Percentiles rank a stretch among this genome's conserved stretches.
phyloP scores from a whole-genome alignment of 306 rosid genomes.

The Canavalia ensiformis region DNA sequence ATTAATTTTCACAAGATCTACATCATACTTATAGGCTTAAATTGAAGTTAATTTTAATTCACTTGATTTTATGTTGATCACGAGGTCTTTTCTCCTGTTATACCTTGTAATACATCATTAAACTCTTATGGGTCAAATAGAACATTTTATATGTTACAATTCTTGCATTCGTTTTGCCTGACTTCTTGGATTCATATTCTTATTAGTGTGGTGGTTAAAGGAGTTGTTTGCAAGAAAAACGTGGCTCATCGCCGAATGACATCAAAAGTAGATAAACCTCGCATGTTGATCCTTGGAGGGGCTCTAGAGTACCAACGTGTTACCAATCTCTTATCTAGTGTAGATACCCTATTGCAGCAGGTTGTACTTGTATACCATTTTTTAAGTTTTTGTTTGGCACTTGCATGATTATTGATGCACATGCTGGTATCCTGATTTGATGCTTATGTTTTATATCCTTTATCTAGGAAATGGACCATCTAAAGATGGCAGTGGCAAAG shows the following conservation, averaged over 20 bases:
- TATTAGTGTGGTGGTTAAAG: conserved; percentile 84
- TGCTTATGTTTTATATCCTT: conserved; percentile 37
- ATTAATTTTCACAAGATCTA: conserved; percentile 26
- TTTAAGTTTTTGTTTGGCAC: conserved; percentile 24
- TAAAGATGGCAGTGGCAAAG: conserved; percentile 99
- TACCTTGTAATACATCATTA: conserved; percentile 15
- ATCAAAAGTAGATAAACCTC: conserved; percentile 80
- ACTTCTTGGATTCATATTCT: conserved; percentile 48
- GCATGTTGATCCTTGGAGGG: conserved; percentile 89
- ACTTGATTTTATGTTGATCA: conserved; percentile 34
- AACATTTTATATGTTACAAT: conserved; percentile 39
- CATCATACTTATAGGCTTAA: neutral
- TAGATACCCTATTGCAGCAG: conserved; percentile 98
- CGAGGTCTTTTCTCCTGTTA: conserved; percentile 20
- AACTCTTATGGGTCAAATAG: conserved; percentile 34
- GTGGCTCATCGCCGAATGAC: conserved; percentile 96
- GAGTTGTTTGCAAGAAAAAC: conserved; percentile 94
- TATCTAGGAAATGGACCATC: conserved; percentile 94
- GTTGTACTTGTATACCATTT: conserved; percentile 62
- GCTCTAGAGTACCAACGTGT: conserved; percentile 99
- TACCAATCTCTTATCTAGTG: conserved; percentile 83
- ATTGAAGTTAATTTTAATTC: conserved; percentile 18
- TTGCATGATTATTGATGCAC: conserved; percentile 43
- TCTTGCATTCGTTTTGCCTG: conserved; percentile 41
- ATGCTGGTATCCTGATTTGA: conserved; percentile 36